phyloP scores from a whole-genome alignment of 2,329 filamentous ascomycete species.

The Epichloe scottii region DNA sequence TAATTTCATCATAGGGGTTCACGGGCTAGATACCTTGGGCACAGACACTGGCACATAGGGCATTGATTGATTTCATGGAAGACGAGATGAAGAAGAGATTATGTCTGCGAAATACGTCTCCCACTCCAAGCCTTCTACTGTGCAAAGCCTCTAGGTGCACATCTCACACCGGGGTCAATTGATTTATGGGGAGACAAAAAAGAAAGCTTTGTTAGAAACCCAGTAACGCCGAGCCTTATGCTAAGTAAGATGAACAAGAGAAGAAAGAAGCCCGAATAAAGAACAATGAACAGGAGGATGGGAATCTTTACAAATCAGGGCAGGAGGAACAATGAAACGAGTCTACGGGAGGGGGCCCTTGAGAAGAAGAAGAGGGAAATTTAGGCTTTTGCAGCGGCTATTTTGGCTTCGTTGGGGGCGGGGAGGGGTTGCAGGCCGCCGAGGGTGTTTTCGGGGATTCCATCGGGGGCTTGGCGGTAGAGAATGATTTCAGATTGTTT shows the following conservation, averaged over 20 bases:
- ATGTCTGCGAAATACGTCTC: background rate
- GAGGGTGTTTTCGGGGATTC: conserved; percentile 17
- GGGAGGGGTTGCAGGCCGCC: conserved; percentile 29
- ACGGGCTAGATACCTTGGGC: conserved; percentile 19
- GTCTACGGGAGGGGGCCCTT: background rate
- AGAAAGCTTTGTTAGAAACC: conserved; percentile 8
- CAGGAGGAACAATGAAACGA: background rate
- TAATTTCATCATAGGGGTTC: conserved; percentile 1
- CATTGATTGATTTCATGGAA: conserved; percentile 8
- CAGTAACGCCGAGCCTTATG: conserved; percentile 28
- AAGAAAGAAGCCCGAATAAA: background rate
- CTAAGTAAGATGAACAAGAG: conserved; percentile 15
- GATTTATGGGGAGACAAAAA: background rate
- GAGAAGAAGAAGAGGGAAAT: background rate
- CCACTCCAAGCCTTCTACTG: background rate
- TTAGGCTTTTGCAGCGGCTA: conserved; percentile 25
- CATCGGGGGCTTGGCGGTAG: conserved; percentile 65
- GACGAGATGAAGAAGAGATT: conserved; percentile 10
- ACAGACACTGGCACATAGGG: background rate
- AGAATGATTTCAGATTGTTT: conserved; percentile 98
- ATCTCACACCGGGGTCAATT: no score
- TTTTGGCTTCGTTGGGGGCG: conserved; percentile 32
- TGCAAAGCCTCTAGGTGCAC: no score
- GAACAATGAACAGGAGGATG: no score
- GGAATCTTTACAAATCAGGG: background rate